These are phyloP conservation scores for Leptoxyphium fumago DNA, from an alignment of 2,329 filamentous ascomycete species.

Conservation along the genomic window DNA sequence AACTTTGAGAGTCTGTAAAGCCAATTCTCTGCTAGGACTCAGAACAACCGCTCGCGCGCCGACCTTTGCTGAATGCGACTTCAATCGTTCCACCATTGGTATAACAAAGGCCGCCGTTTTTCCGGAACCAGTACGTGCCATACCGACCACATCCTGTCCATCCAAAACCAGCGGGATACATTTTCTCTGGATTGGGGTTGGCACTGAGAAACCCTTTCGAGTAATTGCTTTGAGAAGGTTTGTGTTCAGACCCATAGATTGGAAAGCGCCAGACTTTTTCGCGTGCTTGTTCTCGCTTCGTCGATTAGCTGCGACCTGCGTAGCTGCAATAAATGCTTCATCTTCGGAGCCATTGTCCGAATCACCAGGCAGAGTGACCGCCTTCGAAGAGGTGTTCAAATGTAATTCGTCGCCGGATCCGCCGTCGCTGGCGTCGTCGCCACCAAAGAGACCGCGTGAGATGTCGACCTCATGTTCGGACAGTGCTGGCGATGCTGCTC, in stretches of 20 bases:
- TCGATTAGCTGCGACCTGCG: constrained; percentile 75
- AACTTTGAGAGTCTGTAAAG: constrained; percentile 87
- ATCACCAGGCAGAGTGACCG: not conserved
- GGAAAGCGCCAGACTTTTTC: constrained; percentile 94
- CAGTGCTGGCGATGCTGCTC: constrained; percentile 60
- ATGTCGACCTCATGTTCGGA: constrained; percentile 93
- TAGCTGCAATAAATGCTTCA: constrained; percentile 78
- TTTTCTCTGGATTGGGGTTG: constrained; percentile 94
- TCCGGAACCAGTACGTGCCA: constrained; percentile 96
- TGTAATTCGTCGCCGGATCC: constrained; percentile 22
- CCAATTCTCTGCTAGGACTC: constrained; percentile 85
- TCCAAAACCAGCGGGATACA: constrained; percentile 85
- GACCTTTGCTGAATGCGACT: constrained; percentile 72
- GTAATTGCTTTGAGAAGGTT: constrained; percentile 81
- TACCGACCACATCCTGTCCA: constrained; percentile 90
- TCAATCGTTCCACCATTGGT: constrained; percentile 91
- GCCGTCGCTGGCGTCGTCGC: constrained; percentile 46
- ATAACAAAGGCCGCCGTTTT: constrained; percentile 98
- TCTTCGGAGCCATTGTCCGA: constrained; percentile 39
- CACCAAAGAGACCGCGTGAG: constrained; percentile 45
- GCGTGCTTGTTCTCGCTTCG: constrained; percentile 70
- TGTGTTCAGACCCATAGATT: constrained; percentile 78
- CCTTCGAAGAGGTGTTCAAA: constrained; percentile 1
- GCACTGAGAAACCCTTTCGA: constrained; percentile 87
- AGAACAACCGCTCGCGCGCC: constrained; percentile 77